Evolutionary conservation across 2,329 filamentous ascomycete species (phyloP).

Genomic region (Fusarium goolgardi): DNA sequence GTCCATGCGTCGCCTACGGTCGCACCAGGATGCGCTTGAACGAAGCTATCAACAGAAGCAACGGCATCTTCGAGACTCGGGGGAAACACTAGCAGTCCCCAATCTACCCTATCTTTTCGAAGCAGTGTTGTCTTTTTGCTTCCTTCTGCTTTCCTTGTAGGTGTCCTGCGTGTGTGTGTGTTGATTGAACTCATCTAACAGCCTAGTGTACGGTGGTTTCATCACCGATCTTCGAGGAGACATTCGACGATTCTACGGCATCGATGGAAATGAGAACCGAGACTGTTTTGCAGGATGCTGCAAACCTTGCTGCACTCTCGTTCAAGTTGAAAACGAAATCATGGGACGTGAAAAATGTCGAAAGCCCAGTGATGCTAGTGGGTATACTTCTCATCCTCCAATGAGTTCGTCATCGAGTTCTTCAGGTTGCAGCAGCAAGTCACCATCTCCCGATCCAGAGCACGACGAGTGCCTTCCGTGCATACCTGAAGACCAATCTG

Average conservation of each 20-base stretch:
- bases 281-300: conserved; percentile 48
- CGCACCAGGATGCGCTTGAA: conserved; percentile 13
- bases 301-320: conserved; percentile 47
- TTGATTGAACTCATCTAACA: conserved; percentile 1
- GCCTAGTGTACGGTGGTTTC: conserved; percentile 49
- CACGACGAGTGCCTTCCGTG: conserved; percentile 19
- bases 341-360: conserved; percentile 44
- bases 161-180: neutral
- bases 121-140: conserved; percentile 6
- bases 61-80: conserved; percentile 9
- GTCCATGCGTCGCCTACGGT: conserved; percentile 21
- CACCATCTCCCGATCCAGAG: conserved; percentile 5
- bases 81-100: conserved; percentile 4
- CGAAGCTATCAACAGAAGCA: neutral
- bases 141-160: conserved; percentile 48
- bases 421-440: conserved; percentile 1
- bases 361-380: conserved; percentile 12
- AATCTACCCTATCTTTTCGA: neutral
- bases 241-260: conserved; percentile 51
- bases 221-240: conserved; percentile 47
- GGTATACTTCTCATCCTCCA: conserved; percentile 38
- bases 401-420: conserved; percentile 46
- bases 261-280: conserved; percentile 40
- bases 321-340: conserved; percentile 51
- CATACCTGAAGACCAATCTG: conserved; percentile 36